These are phyloP conservation scores for Macrocybe sp. DNA, from an alignment of 1,284 basidiomycete species.

Conservation along the genomic window DNA sequence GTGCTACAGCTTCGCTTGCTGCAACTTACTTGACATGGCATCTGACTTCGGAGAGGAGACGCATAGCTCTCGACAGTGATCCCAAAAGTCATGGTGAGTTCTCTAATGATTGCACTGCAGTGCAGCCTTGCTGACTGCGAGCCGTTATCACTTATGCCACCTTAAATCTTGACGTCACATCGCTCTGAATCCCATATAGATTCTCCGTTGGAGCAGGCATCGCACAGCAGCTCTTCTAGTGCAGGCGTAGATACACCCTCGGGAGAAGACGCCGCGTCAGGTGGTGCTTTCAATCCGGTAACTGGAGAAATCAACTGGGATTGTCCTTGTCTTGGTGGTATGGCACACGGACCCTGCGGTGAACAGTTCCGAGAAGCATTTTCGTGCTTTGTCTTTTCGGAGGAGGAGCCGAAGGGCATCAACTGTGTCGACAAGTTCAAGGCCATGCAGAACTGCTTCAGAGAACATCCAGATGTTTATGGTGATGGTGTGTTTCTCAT, in stretches of 20 bases:
- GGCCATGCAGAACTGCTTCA: conserved; percentile 97
- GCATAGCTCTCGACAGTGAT: conserved; percentile 40
- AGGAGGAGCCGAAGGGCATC: conserved; percentile 95
- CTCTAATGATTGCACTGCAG: too few relatives aligned
- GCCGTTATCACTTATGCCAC: too few relatives aligned
- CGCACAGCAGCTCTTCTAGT: conserved; percentile 10
- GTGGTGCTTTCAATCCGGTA: conserved; percentile 80
- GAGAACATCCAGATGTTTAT: conserved; percentile 92
- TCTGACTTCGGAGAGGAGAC: conserved; percentile 33
- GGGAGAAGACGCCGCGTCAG: conserved; percentile 30
- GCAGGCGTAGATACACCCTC: conserved; percentile 16
- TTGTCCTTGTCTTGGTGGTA: conserved; percentile 95
- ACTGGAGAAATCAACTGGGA: conserved; percentile 99
- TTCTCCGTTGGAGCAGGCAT: neutral
- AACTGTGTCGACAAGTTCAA: conserved; percentile 99
- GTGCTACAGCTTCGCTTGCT: conserved; percentile 40
- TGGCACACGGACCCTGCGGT: conserved; percentile 97
- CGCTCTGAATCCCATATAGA: too few relatives aligned
- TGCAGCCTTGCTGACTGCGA: too few relatives aligned
- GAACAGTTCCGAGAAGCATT: conserved; percentile 94
- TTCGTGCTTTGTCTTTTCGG: conserved; percentile 94
- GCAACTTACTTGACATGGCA: conserved; percentile 42
- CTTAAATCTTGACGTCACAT: too few relatives aligned
- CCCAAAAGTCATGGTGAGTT: conserved; percentile 19
- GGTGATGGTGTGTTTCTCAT: conserved; percentile 64